phyloP scores from a whole-genome alignment of 306 rosid genomes.

The cucumber (Cucumis sativus) region DNA sequence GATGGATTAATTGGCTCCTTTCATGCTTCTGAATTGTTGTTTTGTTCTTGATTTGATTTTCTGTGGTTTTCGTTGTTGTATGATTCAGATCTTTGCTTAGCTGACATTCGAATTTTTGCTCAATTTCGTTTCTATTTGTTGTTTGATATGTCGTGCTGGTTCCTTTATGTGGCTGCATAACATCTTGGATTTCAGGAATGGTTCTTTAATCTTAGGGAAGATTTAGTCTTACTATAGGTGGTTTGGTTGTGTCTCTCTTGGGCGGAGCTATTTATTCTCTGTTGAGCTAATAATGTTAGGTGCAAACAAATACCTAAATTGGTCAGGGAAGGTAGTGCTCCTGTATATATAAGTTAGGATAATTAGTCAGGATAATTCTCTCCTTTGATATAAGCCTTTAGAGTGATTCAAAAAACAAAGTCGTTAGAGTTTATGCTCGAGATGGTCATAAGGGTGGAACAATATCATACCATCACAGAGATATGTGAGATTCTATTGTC shows the following conservation, averaged over 20 bases:
- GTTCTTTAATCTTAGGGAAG: neutral
- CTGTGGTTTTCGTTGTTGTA: neutral
- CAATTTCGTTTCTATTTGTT: neutral
- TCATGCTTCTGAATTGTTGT: neutral
- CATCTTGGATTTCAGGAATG: neutral
- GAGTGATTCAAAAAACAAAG: too few species aligned
- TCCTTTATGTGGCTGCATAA: neutral
- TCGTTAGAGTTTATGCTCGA: too few species aligned
- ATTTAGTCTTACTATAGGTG: neutral
- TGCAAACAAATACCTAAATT: too few species aligned
- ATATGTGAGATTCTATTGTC: too few species aligned
- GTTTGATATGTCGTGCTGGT: neutral
- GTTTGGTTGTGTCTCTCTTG: neutral
- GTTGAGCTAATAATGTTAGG: neutral
- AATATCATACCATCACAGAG: too few species aligned
- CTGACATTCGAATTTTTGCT: neutral
- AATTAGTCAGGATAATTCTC: too few species aligned
- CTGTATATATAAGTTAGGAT: too few species aligned
- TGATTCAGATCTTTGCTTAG: neutral
- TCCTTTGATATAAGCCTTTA: too few species aligned
- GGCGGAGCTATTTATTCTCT: neutral
- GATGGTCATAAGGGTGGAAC: too few species aligned
- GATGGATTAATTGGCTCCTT: neutral
- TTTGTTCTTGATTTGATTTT: neutral
- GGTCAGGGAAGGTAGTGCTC: too few species aligned